Conservation (phyloP, 164 flowering plant species). For the Vitis rupestris region DNA sequence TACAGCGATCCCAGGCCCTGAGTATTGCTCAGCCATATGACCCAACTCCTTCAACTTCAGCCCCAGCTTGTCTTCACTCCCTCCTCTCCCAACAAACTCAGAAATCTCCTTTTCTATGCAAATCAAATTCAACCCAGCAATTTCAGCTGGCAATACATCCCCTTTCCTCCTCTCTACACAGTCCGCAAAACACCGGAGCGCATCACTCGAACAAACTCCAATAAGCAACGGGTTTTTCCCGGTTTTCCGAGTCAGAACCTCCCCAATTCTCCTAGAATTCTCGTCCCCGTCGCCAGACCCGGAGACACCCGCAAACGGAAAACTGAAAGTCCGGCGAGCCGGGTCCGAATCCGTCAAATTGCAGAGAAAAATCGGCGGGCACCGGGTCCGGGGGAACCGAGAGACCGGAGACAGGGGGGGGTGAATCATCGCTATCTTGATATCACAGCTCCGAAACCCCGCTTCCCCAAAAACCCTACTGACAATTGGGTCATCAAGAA, state of each 20-base stretch:
- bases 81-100: constrained; percentile 25
- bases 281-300: constrained; percentile 27
- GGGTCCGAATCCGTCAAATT: constrained; percentile 29
- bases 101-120: constrained; percentile 35
- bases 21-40: constrained; percentile 11
- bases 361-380: constrained; percentile 44
- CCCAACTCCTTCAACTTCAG: constrained; percentile 36
- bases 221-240: constrained; percentile 44
- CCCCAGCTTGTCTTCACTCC: constrained; percentile 28
- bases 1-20: constrained; percentile 25
- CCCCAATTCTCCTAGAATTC: constrained; percentile 39
- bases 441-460: constrained; percentile 39
- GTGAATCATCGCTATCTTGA: constrained; percentile 29
- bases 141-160: constrained; percentile 21
- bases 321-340: constrained; percentile 7
- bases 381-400: constrained; percentile 21
- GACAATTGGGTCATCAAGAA: constrained; percentile 42
- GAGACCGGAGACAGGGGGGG: constrained; percentile 25
- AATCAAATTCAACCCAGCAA: constrained; percentile 28
- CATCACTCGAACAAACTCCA: constrained; percentile 41
- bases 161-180: constrained; percentile 18
- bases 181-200: constrained; percentile 29
- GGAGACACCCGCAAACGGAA: constrained; percentile 23
- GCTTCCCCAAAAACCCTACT: constrained; percentile 45
- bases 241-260: constrained; percentile 27